These are phyloP conservation scores for Diplogelasinospora grovesii DNA, from an alignment of 495 filamentous ascomycete genomes.

Conservation along the genomic window DNA sequence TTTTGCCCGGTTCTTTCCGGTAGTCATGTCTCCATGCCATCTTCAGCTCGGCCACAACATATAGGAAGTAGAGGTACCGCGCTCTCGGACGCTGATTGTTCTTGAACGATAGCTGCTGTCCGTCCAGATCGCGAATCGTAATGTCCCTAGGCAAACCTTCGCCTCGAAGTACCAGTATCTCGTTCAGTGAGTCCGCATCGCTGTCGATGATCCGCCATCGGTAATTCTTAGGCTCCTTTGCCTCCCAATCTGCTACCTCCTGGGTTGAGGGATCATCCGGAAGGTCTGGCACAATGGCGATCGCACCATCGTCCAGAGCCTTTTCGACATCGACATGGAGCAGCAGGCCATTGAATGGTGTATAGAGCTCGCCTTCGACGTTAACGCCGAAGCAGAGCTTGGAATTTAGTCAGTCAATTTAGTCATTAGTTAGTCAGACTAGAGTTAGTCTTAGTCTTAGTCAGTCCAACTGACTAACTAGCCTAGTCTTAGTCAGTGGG, in stretches of 20 bases:
- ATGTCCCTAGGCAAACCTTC: too few relatives aligned
- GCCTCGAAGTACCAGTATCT: too few relatives aligned
- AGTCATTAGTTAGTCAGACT: too few relatives aligned
- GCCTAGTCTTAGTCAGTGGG: too few relatives aligned
- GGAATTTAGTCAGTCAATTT: too few relatives aligned
- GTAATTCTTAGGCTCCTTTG: slow-evolving; percentile 3
- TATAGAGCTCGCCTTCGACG: slow-evolving; percentile 10
- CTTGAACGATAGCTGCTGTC: slow-evolving; percentile 12
- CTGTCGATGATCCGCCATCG: slow-evolving; percentile 8
- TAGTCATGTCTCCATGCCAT: slow-evolving; percentile 15
- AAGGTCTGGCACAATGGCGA: slow-evolving; percentile 17
- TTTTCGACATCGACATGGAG: slow-evolving; percentile 8
- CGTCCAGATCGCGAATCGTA: slow-evolving; percentile 10
- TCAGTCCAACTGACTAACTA: too few relatives aligned
- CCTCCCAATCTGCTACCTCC: slow-evolving; percentile 1
- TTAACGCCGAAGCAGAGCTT: too few relatives aligned
- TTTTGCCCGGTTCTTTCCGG: slow-evolving; percentile 3
- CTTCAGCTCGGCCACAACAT: slow-evolving; percentile 11
- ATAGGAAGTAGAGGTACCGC: slow-evolving; percentile 18
- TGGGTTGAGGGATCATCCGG: slow-evolving; percentile 3
- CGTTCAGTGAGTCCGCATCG: slow-evolving; percentile 2
- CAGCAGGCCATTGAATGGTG: slow-evolving; percentile 12
- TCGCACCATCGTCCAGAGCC: slow-evolving; percentile 15
- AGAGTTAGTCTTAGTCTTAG: too few relatives aligned
- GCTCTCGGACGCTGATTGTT: slow-evolving; percentile 15